Evolutionary conservation across 768 basidiomycete genomes (phyloP).

Genomic region (Cubamyces sp.): DNA sequence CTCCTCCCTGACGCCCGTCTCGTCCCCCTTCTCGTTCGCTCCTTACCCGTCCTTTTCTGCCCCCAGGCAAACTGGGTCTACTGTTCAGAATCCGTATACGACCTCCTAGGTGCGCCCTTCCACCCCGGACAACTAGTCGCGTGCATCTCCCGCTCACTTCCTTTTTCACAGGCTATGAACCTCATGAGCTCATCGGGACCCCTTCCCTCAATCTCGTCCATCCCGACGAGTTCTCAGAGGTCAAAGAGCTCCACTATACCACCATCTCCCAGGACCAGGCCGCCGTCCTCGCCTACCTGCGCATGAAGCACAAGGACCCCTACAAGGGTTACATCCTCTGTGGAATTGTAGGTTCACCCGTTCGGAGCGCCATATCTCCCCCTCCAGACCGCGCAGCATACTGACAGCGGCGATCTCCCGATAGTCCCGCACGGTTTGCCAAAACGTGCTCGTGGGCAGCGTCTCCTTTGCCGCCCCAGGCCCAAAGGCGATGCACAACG

Average conservation of each 20-base stretch:
- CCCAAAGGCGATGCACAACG: conserved; percentile 76
- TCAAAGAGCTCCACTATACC: conserved; percentile 73
- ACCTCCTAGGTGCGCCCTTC: conserved; percentile 31
- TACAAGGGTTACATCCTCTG: conserved; percentile 77
- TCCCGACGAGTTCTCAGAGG: conserved; percentile 73
- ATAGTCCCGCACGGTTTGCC: conserved; percentile 67
- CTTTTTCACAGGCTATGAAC: conserved; percentile 63
- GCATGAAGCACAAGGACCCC: conserved; percentile 79
- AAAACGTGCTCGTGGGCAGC: conserved; percentile 75
- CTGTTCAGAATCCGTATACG: conserved; percentile 34
- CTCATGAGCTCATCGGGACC: conserved; percentile 67
- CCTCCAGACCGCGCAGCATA: background rate
- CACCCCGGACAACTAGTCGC: background rate
- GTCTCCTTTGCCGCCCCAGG: conserved; percentile 79
- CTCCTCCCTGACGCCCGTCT: conserved; percentile 11
- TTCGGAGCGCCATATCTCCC: background rate
- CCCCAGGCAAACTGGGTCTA: conserved; percentile 35
- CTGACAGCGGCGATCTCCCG: conserved; percentile 7
- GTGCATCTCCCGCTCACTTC: background rate
- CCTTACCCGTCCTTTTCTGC: conserved; percentile 17
- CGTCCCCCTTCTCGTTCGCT: conserved; percentile 15
- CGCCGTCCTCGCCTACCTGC: conserved; percentile 76
- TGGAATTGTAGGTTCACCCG: conserved; percentile 59
- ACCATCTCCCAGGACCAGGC: conserved; percentile 82
- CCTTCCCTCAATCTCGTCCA: conserved; percentile 79